These are phyloP conservation scores for Kwoniella pini DNA, from an alignment of 768 basidiomycete species.

Conservation along the genomic window DNA sequence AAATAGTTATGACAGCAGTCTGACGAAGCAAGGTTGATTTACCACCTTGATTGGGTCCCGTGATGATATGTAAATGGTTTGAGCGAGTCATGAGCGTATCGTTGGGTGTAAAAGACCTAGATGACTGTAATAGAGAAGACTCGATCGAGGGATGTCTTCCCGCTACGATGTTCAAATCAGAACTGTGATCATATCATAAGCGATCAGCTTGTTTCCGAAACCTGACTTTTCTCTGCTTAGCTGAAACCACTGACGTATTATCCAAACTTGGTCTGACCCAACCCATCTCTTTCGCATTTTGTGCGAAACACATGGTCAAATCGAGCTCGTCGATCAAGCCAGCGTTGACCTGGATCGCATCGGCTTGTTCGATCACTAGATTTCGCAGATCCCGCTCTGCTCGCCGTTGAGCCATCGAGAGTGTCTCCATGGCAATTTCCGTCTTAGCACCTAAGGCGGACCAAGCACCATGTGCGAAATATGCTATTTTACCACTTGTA, in stretches of 20 bases:
- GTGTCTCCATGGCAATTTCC: slow-evolving; percentile 32
- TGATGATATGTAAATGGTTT: slow-evolving; percentile 77
- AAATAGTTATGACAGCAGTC: slow-evolving; percentile 80
- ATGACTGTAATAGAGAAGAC: slow-evolving; percentile 65
- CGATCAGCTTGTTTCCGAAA: too few relatives aligned
- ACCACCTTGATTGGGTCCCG: slow-evolving; percentile 79
- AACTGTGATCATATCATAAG: too few relatives aligned
- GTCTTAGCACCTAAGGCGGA: slow-evolving; percentile 38
- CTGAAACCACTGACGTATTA: slow-evolving; percentile 63
- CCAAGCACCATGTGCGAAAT: slow-evolving; percentile 44
- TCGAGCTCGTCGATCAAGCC: slow-evolving; percentile 84
- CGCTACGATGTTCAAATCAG: slow-evolving; percentile 67
- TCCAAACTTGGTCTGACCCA: slow-evolving; percentile 71
- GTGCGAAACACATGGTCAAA: slow-evolving; percentile 76
- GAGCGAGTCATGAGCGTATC: slow-evolving; percentile 65
- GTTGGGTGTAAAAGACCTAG: slow-evolving; percentile 80
- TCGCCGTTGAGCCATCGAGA: slow-evolving; percentile 48
- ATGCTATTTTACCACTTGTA: slow-evolving; percentile 27
- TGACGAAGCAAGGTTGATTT: slow-evolving; percentile 93
- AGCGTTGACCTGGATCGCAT: slow-evolving; percentile 69
- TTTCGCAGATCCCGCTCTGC: slow-evolving; percentile 70
- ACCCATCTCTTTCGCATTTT: slow-evolving; percentile 72
- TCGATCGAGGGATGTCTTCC: slow-evolving; percentile 95
- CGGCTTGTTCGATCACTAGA: slow-evolving; percentile 64
- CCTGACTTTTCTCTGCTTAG: too few relatives aligned